Evolutionary conservation across 169 alveolate genomes (phyloP).

Genomic region (Plasmodium gaboni): DNA sequence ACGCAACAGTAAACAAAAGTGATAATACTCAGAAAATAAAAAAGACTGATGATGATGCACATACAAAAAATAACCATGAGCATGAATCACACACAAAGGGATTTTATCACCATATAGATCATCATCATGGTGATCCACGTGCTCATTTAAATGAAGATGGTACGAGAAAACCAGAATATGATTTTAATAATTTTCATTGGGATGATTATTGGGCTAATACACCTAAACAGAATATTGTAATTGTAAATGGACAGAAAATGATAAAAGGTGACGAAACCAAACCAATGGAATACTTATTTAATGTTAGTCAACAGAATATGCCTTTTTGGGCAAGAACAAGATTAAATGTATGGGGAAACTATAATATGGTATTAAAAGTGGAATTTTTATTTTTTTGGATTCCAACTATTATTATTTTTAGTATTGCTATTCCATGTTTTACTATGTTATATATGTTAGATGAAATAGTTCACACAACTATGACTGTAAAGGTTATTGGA

Average conservation of each 20-base stretch:
- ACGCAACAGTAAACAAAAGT: constrained; percentile 44
- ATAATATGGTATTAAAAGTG: constrained; percentile 85
- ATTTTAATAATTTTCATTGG: constrained; percentile 87
- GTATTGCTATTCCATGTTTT: constrained; percentile 90
- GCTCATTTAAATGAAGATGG: constrained; percentile 88
- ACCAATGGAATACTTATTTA: constrained; percentile 88
- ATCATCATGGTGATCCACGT: constrained; percentile 91
- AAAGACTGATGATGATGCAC: constrained; percentile 3
- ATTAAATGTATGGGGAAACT: constrained; percentile 85
- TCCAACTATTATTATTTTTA: constrained; percentile 89
- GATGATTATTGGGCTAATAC: constrained; percentile 86
- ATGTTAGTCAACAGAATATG: constrained; percentile 79
- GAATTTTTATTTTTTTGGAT: constrained; percentile 91
- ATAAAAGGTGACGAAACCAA: constrained; percentile 88
- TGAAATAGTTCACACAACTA: constrained; percentile 89
- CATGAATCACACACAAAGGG: constrained; percentile 64
- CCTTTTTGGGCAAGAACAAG: constrained; percentile 85
- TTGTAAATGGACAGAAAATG: constrained; percentile 89
- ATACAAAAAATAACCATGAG: constrained; percentile 9
- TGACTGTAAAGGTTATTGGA: constrained; percentile 92
- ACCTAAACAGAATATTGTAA: constrained; percentile 87
- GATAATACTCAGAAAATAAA: constrained; percentile 1
- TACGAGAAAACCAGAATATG: constrained; percentile 79
- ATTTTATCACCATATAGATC: constrained; percentile 85
- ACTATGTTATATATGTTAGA: constrained; percentile 90